Evolutionary conservation across 495 filamentous ascomycete species (phyloP).

Genomic region (Daldinia childiae): DNA sequence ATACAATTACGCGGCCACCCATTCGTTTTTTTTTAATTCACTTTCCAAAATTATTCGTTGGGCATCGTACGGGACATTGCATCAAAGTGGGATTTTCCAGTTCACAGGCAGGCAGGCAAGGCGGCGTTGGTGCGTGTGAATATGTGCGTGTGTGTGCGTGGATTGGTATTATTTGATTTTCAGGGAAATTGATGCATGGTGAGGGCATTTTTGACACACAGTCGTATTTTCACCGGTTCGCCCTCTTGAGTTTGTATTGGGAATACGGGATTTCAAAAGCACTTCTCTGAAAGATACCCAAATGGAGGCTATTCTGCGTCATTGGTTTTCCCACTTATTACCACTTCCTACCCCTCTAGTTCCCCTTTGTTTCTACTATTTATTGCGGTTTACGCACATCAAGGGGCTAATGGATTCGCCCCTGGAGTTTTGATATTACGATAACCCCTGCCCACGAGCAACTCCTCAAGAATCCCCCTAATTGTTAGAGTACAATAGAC

Average conservation of each 20-base stretch:
- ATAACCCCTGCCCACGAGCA: conserved; percentile 19
- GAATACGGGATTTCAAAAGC: conserved; percentile 43
- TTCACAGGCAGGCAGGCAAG: conserved; percentile 28
- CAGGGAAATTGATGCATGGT: conserved; percentile 42
- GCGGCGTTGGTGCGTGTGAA: conserved; percentile 35
- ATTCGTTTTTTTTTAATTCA: conserved; percentile 24
- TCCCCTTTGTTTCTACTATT: conserved; percentile 38
- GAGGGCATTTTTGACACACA: conserved; percentile 30
- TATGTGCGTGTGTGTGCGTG: conserved; percentile 26
- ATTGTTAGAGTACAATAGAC: conserved; percentile 44
- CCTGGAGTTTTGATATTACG: conserved; percentile 41
- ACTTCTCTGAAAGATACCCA: conserved; percentile 45
- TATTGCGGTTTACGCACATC: conserved; percentile 27
- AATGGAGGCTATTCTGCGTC: conserved; percentile 45
- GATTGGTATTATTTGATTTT: conserved; percentile 29
- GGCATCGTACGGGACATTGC: conserved; percentile 44
- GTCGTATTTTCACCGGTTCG: conserved; percentile 37
- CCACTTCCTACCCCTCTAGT: conserved; percentile 16
- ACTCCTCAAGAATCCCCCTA: conserved; percentile 36
- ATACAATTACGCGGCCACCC: conserved; percentile 18
- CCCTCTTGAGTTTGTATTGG: conserved; percentile 36
- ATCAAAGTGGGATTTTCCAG: conserved; percentile 33
- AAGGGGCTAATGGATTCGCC: conserved; percentile 40
- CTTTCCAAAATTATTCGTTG: conserved; percentile 32
- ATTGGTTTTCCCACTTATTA: conserved; percentile 35